Base-by-base conservation (phyloP, 495 filamentous ascomycete genomes). In the Hypoxylon lienhwacheense region DNA sequence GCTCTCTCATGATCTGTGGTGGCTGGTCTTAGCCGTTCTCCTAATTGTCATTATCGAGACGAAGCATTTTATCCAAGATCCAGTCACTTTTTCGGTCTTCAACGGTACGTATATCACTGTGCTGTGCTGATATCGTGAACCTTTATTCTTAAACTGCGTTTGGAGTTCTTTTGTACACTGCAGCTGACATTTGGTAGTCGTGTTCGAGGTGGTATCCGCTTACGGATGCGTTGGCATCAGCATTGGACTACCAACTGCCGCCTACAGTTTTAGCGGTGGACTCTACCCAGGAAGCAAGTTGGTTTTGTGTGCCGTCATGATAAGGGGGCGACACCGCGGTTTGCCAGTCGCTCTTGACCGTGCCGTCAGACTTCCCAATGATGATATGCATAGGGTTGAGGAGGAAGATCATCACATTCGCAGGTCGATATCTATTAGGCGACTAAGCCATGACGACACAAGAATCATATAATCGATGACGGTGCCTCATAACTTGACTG, bases 141-240 rank as follows among this genome's bases (percentile, higher is more conserved):
- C n/a, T n/a, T n/a, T n/a, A n/a, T n/a, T n/a, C n/a, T n/a, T n/a
- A n/a, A n/a, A n/a, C n/a, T n/a, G n/a, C n/a, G n/a, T n/a, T n/a
- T n/a, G n/a, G n/a, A n/a, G n/a, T n/a, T n/a, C n/a, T n/a, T n/a
- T n/a, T n/a, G n/a, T n/a, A n/a, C n/a, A n/a, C n/a, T n/a, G n/a
- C n/a, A n/a, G n/a, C n/a, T n/a, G n/a, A n/a, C n/a, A n/a, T n/a
- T n/a, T n/a, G n/a, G n/a, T n/a, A n/a, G 79, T 95, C 49, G 76
- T 90, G 21, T 96, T 96, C 64, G 91, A 95, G 59, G 82, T 88
- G 15, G 86, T 95, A 1, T 85, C 81, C 8, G 90, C 81, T 0
- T 95, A 95, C 61, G 89, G 87, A n/a, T 89, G 86, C 61, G 90
- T 95, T 4, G 90, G 91, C 2, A 85, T 95, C 34, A 84, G 78